phyloP scores from a whole-genome alignment of 208 protist species.

The Trypanosoma melophagium region DNA sequence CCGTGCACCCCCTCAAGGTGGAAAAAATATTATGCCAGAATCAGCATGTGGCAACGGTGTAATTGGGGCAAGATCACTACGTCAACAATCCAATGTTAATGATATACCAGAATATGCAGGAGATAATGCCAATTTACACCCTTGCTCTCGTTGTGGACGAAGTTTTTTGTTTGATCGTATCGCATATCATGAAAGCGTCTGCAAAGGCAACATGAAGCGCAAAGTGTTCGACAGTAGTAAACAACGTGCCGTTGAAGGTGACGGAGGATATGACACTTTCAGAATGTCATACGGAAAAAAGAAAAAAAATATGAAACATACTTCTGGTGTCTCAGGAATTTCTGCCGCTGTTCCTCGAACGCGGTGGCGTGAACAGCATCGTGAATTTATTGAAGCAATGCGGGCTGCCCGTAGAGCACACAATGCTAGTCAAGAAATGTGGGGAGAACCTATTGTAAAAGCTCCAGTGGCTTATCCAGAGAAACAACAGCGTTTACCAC shows the following conservation, averaged over 20 bases:
- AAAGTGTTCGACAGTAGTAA: slow-evolving; percentile 76
- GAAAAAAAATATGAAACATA: slow-evolving; percentile 18
- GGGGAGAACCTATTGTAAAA: slow-evolving; percentile 30
- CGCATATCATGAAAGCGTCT: slow-evolving; percentile 89
- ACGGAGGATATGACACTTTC: slow-evolving; percentile 28
- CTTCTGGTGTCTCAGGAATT: neutral
- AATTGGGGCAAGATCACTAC: slow-evolving; percentile 44
- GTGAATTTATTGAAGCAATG: slow-evolving; percentile 86
- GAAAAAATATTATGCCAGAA: slow-evolving; percentile 14
- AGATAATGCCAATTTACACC: slow-evolving; percentile 68
- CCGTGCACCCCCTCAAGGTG: neutral
- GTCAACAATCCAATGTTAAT: slow-evolving; percentile 10
- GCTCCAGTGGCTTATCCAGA: slow-evolving; percentile 2
- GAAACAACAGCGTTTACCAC: slow-evolving; percentile 37
- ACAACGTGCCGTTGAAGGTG: slow-evolving; percentile 58
- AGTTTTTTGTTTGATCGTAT: slow-evolving; percentile 89
- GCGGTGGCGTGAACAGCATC: slow-evolving; percentile 87
- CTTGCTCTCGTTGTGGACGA: slow-evolving; percentile 86
- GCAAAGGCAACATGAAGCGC: slow-evolving; percentile 72
- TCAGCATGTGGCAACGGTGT: slow-evolving; percentile 50
- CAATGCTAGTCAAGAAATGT: slow-evolving; percentile 44
- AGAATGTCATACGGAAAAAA: slow-evolving; percentile 14
- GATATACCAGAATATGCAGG: slow-evolving; percentile 26
- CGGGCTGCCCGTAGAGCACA: slow-evolving; percentile 28
- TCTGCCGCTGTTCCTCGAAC: slow-evolving; percentile 40